A percentile compares a stretch with the other conserved stretches of the same genome.
phyloP scores from a whole-genome alignment of 2,329 filamentous ascomycete genomes.

The Acarospora socialis region DNA sequence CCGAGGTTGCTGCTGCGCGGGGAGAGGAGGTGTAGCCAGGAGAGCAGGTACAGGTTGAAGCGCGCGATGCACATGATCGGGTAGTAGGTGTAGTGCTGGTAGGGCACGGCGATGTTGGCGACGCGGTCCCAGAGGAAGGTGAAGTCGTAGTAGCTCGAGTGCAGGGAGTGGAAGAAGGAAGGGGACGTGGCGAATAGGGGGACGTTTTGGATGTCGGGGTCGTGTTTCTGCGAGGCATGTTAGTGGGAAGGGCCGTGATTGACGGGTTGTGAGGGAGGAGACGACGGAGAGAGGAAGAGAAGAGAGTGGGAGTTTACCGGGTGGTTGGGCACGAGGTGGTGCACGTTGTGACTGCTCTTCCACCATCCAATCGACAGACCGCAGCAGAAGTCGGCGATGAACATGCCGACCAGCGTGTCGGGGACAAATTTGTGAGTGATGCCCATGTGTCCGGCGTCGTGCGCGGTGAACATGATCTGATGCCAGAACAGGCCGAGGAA shows the following conservation, averaged over 20 bases:
- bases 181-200: conserved; percentile 55
- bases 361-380: conserved; percentile 55
- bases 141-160: conserved; percentile 52
- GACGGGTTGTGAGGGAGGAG: not conserved
- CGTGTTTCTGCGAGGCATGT: conserved; percentile 32
- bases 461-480: conserved; percentile 54
- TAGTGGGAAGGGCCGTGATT: conserved; percentile 5
- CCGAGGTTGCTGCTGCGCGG: conserved; percentile 42
- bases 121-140: conserved; percentile 47
- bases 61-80: conserved; percentile 52
- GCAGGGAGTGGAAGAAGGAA: conserved; percentile 49
- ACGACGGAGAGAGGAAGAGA: too few relatives aligned
- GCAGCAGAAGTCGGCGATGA: conserved; percentile 51
- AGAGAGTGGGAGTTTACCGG: conserved; percentile 26
- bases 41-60: conserved; percentile 58
- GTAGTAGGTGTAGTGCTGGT: conserved; percentile 56
- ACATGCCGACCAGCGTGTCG: conserved; percentile 47
- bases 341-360: conserved; percentile 56
- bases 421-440: conserved; percentile 45
- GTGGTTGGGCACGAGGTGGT: conserved; percentile 52
- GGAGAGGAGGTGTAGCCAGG: conserved; percentile 50
- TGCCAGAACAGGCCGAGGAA: conserved; percentile 53
- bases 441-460: conserved; percentile 50
- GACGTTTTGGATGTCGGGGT: conserved; percentile 50
- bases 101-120: conserved; percentile 44